These are phyloP conservation scores for Ulota crispa DNA, from an alignment of 225 moss, liverwort and hornwort species.

Conservation along the genomic window DNA sequence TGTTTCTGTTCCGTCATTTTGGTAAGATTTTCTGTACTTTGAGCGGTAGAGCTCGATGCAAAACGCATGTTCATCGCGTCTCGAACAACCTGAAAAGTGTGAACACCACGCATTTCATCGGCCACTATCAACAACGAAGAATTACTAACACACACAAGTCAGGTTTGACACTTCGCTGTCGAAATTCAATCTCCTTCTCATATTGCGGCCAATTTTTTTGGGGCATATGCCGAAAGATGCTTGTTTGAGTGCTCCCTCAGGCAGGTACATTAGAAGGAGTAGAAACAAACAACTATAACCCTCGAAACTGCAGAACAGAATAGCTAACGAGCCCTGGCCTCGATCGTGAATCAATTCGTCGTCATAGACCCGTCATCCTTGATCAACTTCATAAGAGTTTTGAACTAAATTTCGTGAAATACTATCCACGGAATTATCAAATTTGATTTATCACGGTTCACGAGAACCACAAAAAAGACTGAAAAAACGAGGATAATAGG, in stretches of 20 bases:
- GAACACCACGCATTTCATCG: not conserved
- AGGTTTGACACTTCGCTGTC: not conserved
- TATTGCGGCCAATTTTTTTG: too few species aligned
- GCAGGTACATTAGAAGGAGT: not conserved
- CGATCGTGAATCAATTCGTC: not conserved
- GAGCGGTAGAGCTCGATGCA: not conserved
- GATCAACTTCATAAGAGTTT: not conserved
- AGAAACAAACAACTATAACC: not conserved
- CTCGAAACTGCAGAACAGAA: not conserved
- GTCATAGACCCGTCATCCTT: not conserved
- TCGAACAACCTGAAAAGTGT: conserved; percentile 25
- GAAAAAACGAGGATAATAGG: not conserved
- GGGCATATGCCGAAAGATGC: not conserved
- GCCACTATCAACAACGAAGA: not conserved
- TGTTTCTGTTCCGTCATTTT: conserved; percentile 9
- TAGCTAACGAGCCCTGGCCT: not conserved
- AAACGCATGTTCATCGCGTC: conserved; percentile 21
- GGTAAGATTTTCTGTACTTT: not conserved
- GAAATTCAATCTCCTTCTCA: not conserved
- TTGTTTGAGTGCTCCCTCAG: not conserved
- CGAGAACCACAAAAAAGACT: not conserved
- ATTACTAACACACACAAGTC: not conserved
- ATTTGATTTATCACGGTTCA: not conserved
- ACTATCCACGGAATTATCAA: not conserved
- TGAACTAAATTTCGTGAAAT: not conserved